These are phyloP conservation scores for Pythium phragmitis DNA, from an alignment of 352 stramenopile genomes.

Conservation along the genomic window DNA sequence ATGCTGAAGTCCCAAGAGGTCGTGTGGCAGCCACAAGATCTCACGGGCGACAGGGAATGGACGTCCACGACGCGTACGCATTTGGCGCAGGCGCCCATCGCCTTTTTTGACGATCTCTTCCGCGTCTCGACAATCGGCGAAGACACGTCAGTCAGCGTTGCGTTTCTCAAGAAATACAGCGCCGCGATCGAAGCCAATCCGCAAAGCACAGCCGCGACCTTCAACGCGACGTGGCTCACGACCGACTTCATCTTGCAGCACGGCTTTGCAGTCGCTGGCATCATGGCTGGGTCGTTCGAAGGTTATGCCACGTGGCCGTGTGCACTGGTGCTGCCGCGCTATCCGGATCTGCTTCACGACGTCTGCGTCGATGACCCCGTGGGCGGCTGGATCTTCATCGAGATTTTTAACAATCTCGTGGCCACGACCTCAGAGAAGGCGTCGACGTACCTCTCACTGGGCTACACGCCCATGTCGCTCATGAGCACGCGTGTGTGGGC, in stretches of 20 bases:
- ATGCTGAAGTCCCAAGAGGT: not conserved
- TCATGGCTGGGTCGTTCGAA: slow-evolving; percentile 25
- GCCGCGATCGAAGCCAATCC: slow-evolving; percentile 12
- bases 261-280: slow-evolving; percentile 22
- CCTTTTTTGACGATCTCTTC: slow-evolving; percentile 16
- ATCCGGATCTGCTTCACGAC: slow-evolving; percentile 4
- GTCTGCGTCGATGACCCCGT: slow-evolving; percentile 10
- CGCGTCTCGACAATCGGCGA: slow-evolving; percentile 5
- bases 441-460: slow-evolving; percentile 22
- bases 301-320: slow-evolving; percentile 19
- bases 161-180: slow-evolving; percentile 22
- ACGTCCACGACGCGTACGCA: slow-evolving; percentile 22
- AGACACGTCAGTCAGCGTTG: slow-evolving; percentile 21
- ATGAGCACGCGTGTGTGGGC: slow-evolving; percentile 21
- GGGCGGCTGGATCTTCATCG: slow-evolving; percentile 16
- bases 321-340: not conserved
- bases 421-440: slow-evolving; percentile 28
- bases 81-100: slow-evolving; percentile 18
- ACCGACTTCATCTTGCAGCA: slow-evolving; percentile 7
- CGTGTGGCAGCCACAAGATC: slow-evolving; percentile 15
- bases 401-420: slow-evolving; percentile 29
- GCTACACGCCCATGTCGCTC: slow-evolving; percentile 23
- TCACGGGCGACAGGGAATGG: slow-evolving; percentile 23
- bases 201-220: slow-evolving; percentile 11
- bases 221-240: slow-evolving; percentile 22